Percentiles rank a stretch among this genome's conserved stretches.
Evolutionary conservation across 176 grass and related monocot genomes (phyloP).

Genomic region (Phoenix roebelenii): DNA sequence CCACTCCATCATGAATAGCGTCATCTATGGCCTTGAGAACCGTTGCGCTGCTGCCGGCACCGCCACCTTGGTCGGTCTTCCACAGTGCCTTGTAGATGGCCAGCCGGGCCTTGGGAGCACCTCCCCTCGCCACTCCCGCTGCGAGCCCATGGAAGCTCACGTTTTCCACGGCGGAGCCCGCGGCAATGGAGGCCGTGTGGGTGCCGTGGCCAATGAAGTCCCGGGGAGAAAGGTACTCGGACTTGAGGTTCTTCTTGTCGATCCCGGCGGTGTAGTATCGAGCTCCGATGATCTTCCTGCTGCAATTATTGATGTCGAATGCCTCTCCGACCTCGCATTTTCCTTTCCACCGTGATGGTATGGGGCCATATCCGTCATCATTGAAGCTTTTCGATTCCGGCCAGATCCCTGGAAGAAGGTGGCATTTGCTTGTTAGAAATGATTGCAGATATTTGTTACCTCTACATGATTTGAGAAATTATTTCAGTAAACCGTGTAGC

Average conservation of each 20-base stretch:
- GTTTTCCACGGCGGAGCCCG: slow-evolving; percentile 18
- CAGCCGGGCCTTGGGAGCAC: slow-evolving; percentile 34
- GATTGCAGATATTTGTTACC: too few species aligned
- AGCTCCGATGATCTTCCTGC: slow-evolving; percentile 48
- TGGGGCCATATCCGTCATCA: slow-evolving; percentile 24
- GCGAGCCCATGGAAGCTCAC: slow-evolving; percentile 29
- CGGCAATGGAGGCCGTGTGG: slow-evolving; percentile 41
- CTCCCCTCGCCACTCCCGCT: slow-evolving; percentile 28
- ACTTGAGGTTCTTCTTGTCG: neutral
- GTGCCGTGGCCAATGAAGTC: slow-evolving; percentile 26
- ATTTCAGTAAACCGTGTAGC: too few species aligned
- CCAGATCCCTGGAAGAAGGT: slow-evolving; percentile 33
- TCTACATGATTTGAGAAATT: too few species aligned
- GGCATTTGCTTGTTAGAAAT: too few species aligned
- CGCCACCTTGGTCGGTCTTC: neutral
- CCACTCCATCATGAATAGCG: slow-evolving; percentile 57
- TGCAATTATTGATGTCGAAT: slow-evolving; percentile 33
- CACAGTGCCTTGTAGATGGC: slow-evolving; percentile 46
- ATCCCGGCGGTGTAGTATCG: slow-evolving; percentile 28
- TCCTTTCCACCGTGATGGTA: slow-evolving; percentile 34
- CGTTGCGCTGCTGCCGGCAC: neutral
- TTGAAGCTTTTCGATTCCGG: slow-evolving; percentile 60
- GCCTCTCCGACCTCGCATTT: slow-evolving; percentile 20
- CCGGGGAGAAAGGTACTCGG: slow-evolving; percentile 27
- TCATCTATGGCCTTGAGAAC: slow-evolving; percentile 35